These are phyloP conservation scores for Ascochyta viciae-villosae DNA, from an alignment of 2,329 filamentous ascomycete species.

Conservation along the genomic window DNA sequence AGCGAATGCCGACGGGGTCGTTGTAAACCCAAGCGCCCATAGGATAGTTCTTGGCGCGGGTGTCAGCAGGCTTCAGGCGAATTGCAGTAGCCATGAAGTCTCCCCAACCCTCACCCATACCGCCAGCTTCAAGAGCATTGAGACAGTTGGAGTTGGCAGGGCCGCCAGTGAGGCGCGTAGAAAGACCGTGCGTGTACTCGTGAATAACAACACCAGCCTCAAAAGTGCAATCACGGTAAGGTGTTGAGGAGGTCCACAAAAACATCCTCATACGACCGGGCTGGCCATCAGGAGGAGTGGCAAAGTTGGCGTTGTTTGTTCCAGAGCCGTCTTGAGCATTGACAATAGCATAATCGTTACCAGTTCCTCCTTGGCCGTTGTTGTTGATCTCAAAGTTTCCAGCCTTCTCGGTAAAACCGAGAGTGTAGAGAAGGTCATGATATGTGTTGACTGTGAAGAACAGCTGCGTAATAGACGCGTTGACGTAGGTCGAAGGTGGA, in stretches of 20 bases:
- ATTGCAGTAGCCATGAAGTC: constrained; percentile 64
- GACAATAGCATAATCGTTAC: constrained; percentile 62
- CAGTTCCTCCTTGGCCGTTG: constrained; percentile 60
- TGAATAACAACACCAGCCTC: constrained; percentile 68
- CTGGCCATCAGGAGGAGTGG: constrained; percentile 53
- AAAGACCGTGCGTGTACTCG: constrained; percentile 55
- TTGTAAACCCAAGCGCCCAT: constrained; percentile 61
- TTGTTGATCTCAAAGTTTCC: constrained; percentile 69
- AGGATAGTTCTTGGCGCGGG: constrained; percentile 55
- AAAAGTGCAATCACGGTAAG: constrained; percentile 63
- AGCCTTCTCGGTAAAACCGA: constrained; percentile 65
- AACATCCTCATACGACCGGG: constrained; percentile 66
- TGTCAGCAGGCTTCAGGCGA: constrained; percentile 56
- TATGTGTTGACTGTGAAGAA: constrained; percentile 68
- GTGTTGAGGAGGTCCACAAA: constrained; percentile 59
- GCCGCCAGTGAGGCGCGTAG: constrained; percentile 65
- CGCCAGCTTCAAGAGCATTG: constrained; percentile 56
- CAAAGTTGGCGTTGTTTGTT: constrained; percentile 66
- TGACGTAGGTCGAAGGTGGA: constrained; percentile 52
- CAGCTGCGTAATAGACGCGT: constrained; percentile 65
- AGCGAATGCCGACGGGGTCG: constrained; percentile 55
- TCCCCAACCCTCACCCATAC: constrained; percentile 67
- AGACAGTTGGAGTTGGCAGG: constrained; percentile 62
- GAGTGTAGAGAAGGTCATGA: constrained; percentile 64
- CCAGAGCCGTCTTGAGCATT: constrained; percentile 63